Evolutionary conservation across 257 asterid genomes (phyloP), one percentile per base, ranked within the genome.

Genomic region (Nicotiana noctiflora): DNA sequence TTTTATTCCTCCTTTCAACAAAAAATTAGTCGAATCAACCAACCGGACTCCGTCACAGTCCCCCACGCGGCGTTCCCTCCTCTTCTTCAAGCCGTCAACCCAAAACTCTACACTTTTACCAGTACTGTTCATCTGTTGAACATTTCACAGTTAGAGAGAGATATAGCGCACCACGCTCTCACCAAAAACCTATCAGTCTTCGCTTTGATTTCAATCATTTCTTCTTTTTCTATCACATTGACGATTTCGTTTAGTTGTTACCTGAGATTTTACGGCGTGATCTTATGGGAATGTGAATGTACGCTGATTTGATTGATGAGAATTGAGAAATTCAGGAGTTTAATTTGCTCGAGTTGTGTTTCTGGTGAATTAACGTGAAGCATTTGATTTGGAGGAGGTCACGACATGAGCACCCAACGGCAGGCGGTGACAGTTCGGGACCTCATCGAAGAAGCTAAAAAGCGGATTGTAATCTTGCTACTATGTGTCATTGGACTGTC

Each of bases 391-490:
- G 7, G 68, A 2, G 57, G 82, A 44, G 85, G 84, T 75, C 67
- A 40, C 34, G 80, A 83, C 80, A 88, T 88, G 91, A 85, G 84
- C 84, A 82, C 80, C 81, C 84, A 78, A 64, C 76, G 81, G 84
- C 87, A 68, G 46, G 66, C 72, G 67, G 87, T 83, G 80, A 83
- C 81, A 72, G 85, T 85, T 75, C 80, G 78, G 82, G 90, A 86
- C 90, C 89, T 88, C 59, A 83, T 85, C 27, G 91, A 86, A 86
- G 91, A 88, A 84, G 91, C 88, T 27, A 88, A 88, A 84, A 88
- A 86, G 86, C 81, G 91, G 72, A 74, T 85, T 78, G 91, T 88
- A 14, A 85, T 88, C 46, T 74, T 88, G 60, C 82, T 86, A 81
- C 83, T 88, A 8, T 88, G 89, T 83, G 81, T 88, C 29, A 84